phyloP scores from a whole-genome alignment of 768 basidiomycete species.

The Termitomyces sp. region DNA sequence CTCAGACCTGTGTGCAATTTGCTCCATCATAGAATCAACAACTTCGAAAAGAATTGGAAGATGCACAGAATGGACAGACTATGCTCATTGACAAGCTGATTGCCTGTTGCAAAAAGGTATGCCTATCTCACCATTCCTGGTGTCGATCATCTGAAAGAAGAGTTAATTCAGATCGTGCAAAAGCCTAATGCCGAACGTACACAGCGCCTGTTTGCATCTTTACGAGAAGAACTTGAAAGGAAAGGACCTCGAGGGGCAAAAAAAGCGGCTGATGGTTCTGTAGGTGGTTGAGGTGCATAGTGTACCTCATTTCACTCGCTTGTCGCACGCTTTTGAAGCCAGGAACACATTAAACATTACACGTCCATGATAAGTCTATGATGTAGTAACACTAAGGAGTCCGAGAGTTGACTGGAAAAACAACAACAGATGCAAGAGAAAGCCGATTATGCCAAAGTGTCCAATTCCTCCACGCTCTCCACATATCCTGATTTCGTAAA shows the following conservation, averaged over 20 bases:
- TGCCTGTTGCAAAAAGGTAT: constrained; percentile 83
- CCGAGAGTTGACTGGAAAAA: background rate
- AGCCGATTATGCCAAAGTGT: constrained; percentile 39
- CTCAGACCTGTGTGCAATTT: constrained; percentile 5
- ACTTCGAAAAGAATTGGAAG: constrained; percentile 72
- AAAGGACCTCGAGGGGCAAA: constrained; percentile 44
- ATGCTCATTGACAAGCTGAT: constrained; percentile 81
- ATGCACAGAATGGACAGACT: constrained; percentile 73
- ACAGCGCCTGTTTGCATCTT: constrained; percentile 72
- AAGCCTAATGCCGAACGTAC: constrained; percentile 83
- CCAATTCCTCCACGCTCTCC: constrained; percentile 62
- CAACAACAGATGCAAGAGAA: background rate
- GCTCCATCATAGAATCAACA: constrained; percentile 47
- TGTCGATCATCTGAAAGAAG: constrained; percentile 10
- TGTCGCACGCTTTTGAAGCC: background rate
- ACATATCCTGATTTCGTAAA: constrained; percentile 75
- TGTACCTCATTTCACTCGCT: background rate
- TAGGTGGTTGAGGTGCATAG: constrained; percentile 33
- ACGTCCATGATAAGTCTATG: constrained; percentile 12
- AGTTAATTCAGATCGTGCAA: constrained; percentile 28
- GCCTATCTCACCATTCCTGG: constrained; percentile 16
- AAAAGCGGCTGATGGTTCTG: constrained; percentile 38
- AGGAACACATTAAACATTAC: constrained; percentile 12
- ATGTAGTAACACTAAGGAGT: constrained; percentile 2
- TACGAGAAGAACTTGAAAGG: constrained; percentile 81